Evolutionary conservation across 306 rosid genomes (phyloP), one percentile per base, ranked within the genome.

Genomic region (barrel medic (Medicago truncatula)): DNA sequence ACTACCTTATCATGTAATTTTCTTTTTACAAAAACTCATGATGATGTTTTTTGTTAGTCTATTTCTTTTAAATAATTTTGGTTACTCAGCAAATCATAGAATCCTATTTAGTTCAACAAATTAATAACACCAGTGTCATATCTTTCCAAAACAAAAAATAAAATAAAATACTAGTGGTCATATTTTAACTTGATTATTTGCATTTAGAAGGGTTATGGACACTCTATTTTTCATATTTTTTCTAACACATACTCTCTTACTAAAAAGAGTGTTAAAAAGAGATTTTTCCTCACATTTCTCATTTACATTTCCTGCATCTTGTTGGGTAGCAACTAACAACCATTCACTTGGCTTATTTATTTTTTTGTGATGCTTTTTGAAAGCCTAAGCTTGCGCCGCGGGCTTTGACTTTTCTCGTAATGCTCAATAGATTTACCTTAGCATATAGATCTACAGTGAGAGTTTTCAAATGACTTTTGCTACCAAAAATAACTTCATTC

Each of bases 361-460:
- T 5, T 1, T 14, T 15, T 57, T 57, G 36, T 9, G 34, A 18
- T 18, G 34, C 64, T 11, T 25, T 18, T 8, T 23, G 3, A 58
- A 58, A 58, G 64, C 64, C 64, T 58, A 58, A 23, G 64, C 39
- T 58, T 58, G 36, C 64, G 64, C 16, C 4, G 39, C 16, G 64
- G 64, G 64, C 38, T 58, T 23, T 23, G 64, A 12, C 16, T 57
- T 11, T 13, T 44, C 15, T 11, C 50, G 15, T 12, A 44, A 11
- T 44, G 15, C 50, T 11, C 3, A 11, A 41, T 41, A 41, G 38
- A 34, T 34, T 34, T 34, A 40, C 44, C 46, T 9, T 9, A 40
- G 11, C 46, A 40, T 43, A 44, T 43, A 44, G 12, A 44, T 44
- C 14, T 44, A 12, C 14, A 12, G 50, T 44, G 50, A 44, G 14